A percentile compares a stretch with the other conserved stretches of the same genome.
These are phyloP conservation scores for Madurella mycetomatis DNA, from an alignment of 2,329 filamentous ascomycete species.

Conservation along the genomic window DNA sequence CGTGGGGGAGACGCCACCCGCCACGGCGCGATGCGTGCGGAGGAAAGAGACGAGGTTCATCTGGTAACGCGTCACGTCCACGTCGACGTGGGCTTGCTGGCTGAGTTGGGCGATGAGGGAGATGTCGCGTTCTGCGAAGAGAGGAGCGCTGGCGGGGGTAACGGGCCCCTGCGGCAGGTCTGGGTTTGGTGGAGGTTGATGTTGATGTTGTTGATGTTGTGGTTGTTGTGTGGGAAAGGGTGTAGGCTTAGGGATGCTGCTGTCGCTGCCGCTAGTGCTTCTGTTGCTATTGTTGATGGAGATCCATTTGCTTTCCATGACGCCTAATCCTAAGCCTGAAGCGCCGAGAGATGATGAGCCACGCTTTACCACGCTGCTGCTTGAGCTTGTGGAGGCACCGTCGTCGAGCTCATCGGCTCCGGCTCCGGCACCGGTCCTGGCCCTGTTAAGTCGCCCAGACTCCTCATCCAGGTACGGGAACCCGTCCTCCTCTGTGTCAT, in stretches of 20 bases:
- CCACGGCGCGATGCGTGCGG: constrained; percentile 80
- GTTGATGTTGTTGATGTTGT: neutral
- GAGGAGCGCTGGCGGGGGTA: constrained; percentile 5
- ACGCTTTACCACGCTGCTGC: constrained; percentile 43
- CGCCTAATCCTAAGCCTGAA: neutral
- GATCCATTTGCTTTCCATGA: neutral
- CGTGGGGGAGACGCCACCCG: constrained; percentile 68
- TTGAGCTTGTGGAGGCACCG: constrained; percentile 32
- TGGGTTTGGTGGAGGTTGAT: neutral
- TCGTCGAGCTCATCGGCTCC: constrained; percentile 17
- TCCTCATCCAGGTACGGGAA: constrained; percentile 70
- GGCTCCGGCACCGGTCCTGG: constrained; percentile 21
- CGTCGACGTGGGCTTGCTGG: constrained; percentile 57
- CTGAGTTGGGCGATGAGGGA: constrained; percentile 55
- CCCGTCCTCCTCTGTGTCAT: constrained; percentile 64
- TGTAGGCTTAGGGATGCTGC: neutral
- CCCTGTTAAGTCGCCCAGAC: constrained; percentile 28
- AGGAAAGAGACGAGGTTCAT: constrained; percentile 86
- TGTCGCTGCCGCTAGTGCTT: neutral
- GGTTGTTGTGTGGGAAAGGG: neutral
- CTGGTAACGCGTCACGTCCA: constrained; percentile 78
- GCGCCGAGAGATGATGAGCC: neutral
- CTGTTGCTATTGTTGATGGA: constrained; percentile 1
- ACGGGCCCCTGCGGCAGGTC: neutral
- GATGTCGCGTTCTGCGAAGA: constrained; percentile 45